These are phyloP conservation scores for Colletotrichum lentis DNA, from an alignment of 2,329 filamentous ascomycete genomes.

Conservation along the genomic window DNA sequence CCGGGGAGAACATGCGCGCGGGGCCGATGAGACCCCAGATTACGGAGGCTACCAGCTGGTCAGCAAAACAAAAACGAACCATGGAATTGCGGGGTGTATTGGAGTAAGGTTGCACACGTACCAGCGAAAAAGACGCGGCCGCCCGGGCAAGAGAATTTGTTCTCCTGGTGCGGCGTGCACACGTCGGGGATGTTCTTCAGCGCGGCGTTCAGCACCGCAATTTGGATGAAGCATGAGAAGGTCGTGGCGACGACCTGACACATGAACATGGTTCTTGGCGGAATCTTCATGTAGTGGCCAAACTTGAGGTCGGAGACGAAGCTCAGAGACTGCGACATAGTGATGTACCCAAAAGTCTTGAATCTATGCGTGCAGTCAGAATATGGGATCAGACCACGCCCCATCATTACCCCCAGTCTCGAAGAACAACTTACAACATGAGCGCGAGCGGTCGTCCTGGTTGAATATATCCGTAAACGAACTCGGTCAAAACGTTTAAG, in stretches of 20 bases:
- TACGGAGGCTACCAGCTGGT: conserved; percentile 60
- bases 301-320: conserved; percentile 74
- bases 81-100: not conserved
- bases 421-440: conserved; percentile 65
- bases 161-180: conserved; percentile 64
- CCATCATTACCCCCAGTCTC: not conserved
- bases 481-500: conserved; percentile 78
- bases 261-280: conserved; percentile 72
- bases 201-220: conserved; percentile 69
- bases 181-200: conserved; percentile 69
- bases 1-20: conserved; percentile 68
- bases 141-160: conserved; percentile 70
- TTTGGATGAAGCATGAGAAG: conserved; percentile 72
- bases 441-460: conserved; percentile 75
- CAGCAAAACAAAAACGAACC: not conserved
- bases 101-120: conserved; percentile 43
- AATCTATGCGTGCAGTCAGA: conserved; percentile 53
- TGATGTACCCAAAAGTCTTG: conserved; percentile 70
- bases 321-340: conserved; percentile 70
- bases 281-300: conserved; percentile 77
- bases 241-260: conserved; percentile 72
- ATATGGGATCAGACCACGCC: not conserved
- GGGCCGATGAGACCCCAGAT: conserved; percentile 75
- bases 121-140: conserved; percentile 70
- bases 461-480: conserved; percentile 78